These are phyloP conservation scores for Xylaria palmicola DNA, from an alignment of 495 filamentous ascomycete genomes.

Conservation along the genomic window DNA sequence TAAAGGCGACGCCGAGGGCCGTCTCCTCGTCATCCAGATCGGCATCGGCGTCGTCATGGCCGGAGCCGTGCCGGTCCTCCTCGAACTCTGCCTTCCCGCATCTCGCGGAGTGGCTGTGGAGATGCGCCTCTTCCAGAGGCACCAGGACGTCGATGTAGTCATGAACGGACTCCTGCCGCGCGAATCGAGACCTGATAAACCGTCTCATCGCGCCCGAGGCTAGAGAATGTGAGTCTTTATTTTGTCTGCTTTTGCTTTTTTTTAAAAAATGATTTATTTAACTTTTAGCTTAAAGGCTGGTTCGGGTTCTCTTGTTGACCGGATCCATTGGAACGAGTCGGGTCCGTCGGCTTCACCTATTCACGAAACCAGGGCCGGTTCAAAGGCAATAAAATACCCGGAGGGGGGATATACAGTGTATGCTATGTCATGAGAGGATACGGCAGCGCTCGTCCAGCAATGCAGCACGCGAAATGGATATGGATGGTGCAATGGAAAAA, in stretches of 20 bases:
- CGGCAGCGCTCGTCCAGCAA: too few species aligned
- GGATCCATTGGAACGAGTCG: constrained; percentile 3
- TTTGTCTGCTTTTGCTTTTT: too few species aligned
- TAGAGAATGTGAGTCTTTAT: neutral
- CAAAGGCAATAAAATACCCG: too few species aligned
- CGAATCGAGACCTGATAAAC: constrained; percentile 17
- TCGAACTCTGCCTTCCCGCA: constrained; percentile 36
- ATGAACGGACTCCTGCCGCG: constrained; percentile 38
- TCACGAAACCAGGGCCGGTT: neutral
- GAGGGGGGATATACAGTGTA: too few species aligned
- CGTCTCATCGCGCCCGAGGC: constrained; percentile 19
- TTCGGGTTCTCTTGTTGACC: neutral
- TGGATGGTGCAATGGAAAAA: too few species aligned
- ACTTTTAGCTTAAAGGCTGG: constrained; percentile 6
- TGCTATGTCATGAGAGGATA: too few species aligned
- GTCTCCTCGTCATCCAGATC: constrained; percentile 21
- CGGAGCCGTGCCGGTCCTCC: constrained; percentile 25
- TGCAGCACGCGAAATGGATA: too few species aligned
- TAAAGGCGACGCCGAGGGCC: constrained; percentile 25
- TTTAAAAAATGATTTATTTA: too few species aligned
- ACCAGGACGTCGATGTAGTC: constrained; percentile 47
- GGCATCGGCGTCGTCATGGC: constrained; percentile 13
- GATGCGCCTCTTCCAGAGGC: constrained; percentile 47
- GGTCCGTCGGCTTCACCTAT: neutral
- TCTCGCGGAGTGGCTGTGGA: constrained; percentile 46